Percentiles rank a stretch among this genome's conserved stretches.
Evolutionary conservation across 2,329 filamentous ascomycete species (phyloP).

Genomic region (Gremmenia infestans): DNA sequence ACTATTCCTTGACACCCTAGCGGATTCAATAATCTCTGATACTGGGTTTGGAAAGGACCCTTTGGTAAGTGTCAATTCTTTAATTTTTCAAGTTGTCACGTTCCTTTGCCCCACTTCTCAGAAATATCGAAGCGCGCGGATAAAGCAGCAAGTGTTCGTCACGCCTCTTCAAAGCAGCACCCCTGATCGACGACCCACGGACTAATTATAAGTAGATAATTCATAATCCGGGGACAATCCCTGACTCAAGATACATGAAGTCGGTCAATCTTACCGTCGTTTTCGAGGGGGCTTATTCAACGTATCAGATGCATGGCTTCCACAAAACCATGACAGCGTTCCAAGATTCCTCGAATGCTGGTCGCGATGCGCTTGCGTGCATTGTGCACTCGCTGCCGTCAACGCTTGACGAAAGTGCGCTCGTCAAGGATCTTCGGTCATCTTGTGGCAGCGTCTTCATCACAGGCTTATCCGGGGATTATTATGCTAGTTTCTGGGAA

Average conservation of each 20-base stretch:
- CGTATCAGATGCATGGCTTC: constrained; percentile 32
- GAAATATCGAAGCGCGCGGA: constrained; percentile 1
- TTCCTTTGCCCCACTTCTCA: background rate
- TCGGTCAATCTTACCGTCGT: constrained; percentile 38
- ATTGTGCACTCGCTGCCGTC: constrained; percentile 37
- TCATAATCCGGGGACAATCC: constrained; percentile 39
- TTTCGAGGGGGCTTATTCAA: constrained; percentile 37
- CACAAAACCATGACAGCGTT: constrained; percentile 31
- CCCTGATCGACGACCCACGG: background rate
- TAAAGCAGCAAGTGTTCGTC: background rate
- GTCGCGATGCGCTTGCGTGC: constrained; percentile 31
- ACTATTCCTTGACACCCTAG: constrained; percentile 33
- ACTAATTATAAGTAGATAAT: constrained; percentile 32
- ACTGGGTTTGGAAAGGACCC: constrained; percentile 33
- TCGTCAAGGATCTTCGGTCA: constrained; percentile 33
- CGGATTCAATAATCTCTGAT: constrained; percentile 29
- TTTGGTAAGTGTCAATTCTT: constrained; percentile 30
- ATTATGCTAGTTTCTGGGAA: constrained; percentile 37
- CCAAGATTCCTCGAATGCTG: constrained; percentile 19
- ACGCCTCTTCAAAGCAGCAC: constrained; percentile 1
- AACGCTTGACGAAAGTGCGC: constrained; percentile 12
- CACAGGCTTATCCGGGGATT: constrained; percentile 35
- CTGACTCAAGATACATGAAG: constrained; percentile 36
- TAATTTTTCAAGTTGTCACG: background rate
- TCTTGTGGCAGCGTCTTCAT: constrained; percentile 37